Evolutionary conservation across 2,329 filamentous ascomycete genomes (phyloP), one percentile per base, ranked within the genome.

Genomic region (Colletotrichum sp.): DNA sequence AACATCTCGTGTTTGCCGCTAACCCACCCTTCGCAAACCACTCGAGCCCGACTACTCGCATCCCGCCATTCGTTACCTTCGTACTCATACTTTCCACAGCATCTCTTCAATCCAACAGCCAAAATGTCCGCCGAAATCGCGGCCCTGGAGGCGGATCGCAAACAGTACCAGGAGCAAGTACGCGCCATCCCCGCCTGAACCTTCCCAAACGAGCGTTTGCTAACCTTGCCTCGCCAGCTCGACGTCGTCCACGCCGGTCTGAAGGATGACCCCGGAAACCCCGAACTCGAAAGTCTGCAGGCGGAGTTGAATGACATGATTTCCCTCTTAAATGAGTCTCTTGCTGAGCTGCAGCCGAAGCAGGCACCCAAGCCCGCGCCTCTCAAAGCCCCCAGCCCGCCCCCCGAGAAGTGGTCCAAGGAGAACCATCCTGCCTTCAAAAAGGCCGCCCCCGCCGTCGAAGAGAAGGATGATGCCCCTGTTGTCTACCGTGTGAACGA

Each of bases 401-500:
- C 88, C 71, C 91, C 91, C 80, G 91, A 94, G 81, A 95, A 96
- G 87, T 95, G 94, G 92, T 94, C 93, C 62, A 91, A 93, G 81
- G 93, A 95, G 84, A 95, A 95, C 82, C 94, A 96, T 79, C 94
- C 95, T 2, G 93, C 94, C 15, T 94, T 91, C 85, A 94, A 89
- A 85, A 94, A 88, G 88, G 77, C 81, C 4, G 76, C 84, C 79
- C 79, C 81, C 18, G 77, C 82, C 9, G 77, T 78, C 15, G 84
- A 90, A 71, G 91, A 92, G 70, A 91, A 93, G 78, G 88, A 89
- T 25, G 87, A 88, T 34, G 86, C 90, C 4, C 86, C 89, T 1
- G 88, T 89, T 4, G 89, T 89, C 12, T 98, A 96, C 86, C 91
- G 94, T 73, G 95, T 98, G 78, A 98, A 98, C 83, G 97, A 99